A percentile compares a stretch with the other conserved stretches of the same genome.
These are phyloP conservation scores for Eucalyptus cladocalyx DNA, from an alignment of 345 rosid genomes.

Conservation along the genomic window DNA sequence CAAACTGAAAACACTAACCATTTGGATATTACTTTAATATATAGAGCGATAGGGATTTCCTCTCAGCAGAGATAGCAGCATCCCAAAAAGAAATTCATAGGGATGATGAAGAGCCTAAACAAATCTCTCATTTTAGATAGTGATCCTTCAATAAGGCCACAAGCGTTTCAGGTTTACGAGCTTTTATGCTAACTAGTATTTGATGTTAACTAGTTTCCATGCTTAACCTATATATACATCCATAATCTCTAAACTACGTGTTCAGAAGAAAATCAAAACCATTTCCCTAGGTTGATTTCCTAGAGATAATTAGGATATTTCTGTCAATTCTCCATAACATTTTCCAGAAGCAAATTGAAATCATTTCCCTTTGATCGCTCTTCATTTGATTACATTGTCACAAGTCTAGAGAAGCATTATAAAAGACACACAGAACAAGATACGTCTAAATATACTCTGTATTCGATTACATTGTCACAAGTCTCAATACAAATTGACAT, in stretches of 20 bases:
- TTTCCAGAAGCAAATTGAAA: constrained; percentile 66
- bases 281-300: background rate
- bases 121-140: background rate
- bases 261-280: constrained; percentile 27
- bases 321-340: background rate
- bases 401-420: background rate
- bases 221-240: background rate
- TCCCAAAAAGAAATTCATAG: background rate
- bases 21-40: background rate
- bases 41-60: background rate
- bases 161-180: background rate
- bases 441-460: constrained; percentile 26
- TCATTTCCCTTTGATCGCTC: constrained; percentile 5
- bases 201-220: background rate
- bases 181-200: background rate
- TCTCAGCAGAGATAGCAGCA: background rate
- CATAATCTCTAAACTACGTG: background rate
- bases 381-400: background rate
- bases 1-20: background rate
- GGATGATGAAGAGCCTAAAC: background rate
- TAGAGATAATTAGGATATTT: background rate
- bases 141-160: background rate
- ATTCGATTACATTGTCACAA: no score
- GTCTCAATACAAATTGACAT: no score
- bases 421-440: background rate